Percentiles rank a stretch among this genome's conserved stretches.
phyloP scores from a whole-genome alignment of 2,329 filamentous ascomycete species.

The Microdochium bolleyi region DNA sequence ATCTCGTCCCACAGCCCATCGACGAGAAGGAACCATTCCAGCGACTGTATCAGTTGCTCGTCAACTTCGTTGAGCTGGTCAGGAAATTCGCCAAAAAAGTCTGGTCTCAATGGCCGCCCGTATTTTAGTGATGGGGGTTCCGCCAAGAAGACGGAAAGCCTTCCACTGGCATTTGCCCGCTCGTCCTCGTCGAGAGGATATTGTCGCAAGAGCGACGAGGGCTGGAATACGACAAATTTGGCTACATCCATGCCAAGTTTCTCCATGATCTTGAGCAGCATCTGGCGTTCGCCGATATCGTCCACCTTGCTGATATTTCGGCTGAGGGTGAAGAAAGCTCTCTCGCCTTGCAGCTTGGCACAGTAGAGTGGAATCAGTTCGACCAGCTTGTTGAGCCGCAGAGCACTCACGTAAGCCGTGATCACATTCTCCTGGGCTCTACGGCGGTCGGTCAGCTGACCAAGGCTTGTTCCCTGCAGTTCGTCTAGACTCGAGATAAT shows the following conservation, averaged over 20 bases:
- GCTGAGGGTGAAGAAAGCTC: constrained; percentile 64
- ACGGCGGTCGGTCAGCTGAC: constrained; percentile 25
- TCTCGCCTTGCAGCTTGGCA: constrained; percentile 60
- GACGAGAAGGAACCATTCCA: constrained; percentile 79
- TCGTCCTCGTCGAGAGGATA: constrained; percentile 25
- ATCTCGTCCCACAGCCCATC: constrained; percentile 65
- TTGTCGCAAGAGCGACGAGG: constrained; percentile 41
- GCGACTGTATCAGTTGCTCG: constrained; percentile 62
- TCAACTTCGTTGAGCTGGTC: constrained; percentile 51
- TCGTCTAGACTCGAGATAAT: constrained; percentile 61
- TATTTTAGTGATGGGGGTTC: constrained; percentile 43
- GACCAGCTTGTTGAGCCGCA: constrained; percentile 64
- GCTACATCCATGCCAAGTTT: constrained; percentile 65
- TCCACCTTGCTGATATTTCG: constrained; percentile 69
- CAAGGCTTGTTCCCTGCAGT: constrained; percentile 33
- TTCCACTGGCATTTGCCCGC: constrained; percentile 29
- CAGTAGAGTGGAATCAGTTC: constrained; percentile 84
- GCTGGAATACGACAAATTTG: constrained; percentile 66
- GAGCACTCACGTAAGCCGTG: constrained; percentile 71
- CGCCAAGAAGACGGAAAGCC: constrained; percentile 43
- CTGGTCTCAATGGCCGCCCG: constrained; percentile 57
- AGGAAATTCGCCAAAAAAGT: constrained; percentile 61
- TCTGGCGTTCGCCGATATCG: constrained; percentile 54
- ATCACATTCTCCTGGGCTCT: constrained; percentile 66
- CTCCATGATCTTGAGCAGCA: constrained; percentile 67